A percentile compares a stretch with the other conserved stretches of the same genome.
Evolutionary conservation across 345 rosid species (phyloP).

Genomic region (Sonneratia alba): DNA sequence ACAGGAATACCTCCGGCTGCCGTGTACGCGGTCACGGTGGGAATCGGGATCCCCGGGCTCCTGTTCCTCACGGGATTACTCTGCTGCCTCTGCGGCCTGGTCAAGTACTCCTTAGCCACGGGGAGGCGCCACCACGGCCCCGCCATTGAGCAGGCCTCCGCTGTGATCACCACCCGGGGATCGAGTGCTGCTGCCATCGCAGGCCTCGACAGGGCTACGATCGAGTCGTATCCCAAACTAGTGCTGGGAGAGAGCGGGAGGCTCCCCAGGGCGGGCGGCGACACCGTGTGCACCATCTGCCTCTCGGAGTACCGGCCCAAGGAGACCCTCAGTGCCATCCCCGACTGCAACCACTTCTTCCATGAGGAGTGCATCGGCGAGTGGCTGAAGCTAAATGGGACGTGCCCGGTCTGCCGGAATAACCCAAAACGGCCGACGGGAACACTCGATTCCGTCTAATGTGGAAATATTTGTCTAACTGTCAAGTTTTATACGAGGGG

Average conservation of each 20-base stretch:
- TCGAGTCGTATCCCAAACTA: constrained; percentile 54
- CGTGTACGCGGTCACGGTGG: constrained; percentile 35
- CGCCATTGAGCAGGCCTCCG: constrained; percentile 12
- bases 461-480: too few species aligned
- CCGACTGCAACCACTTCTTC: constrained; percentile 22
- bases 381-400: constrained; percentile 18
- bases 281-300: constrained; percentile 29
- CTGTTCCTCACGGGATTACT: constrained; percentile 29
- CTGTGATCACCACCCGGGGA: constrained; percentile 12
- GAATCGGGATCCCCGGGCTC: constrained; percentile 47
- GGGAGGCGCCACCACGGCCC: constrained; percentile 7
- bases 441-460: too few species aligned
- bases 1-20: constrained; percentile 37
- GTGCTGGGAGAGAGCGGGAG: constrained; percentile 34
- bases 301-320: constrained; percentile 28
- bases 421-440: too few species aligned
- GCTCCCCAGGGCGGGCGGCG: constrained; percentile 31
- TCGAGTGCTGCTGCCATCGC: constrained; percentile 9
- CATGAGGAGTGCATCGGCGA: constrained; percentile 15
- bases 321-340: constrained; percentile 31
- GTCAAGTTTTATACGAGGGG: too few species aligned
- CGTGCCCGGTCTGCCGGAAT: constrained; percentile 18
- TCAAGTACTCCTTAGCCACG: constrained; percentile 13
- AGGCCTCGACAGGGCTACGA: constrained; percentile 38
- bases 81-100: constrained; percentile 27